These are phyloP conservation scores for Bidens hawaiensis DNA, from an alignment of 140 eudicot genomes.

Conservation along the genomic window DNA sequence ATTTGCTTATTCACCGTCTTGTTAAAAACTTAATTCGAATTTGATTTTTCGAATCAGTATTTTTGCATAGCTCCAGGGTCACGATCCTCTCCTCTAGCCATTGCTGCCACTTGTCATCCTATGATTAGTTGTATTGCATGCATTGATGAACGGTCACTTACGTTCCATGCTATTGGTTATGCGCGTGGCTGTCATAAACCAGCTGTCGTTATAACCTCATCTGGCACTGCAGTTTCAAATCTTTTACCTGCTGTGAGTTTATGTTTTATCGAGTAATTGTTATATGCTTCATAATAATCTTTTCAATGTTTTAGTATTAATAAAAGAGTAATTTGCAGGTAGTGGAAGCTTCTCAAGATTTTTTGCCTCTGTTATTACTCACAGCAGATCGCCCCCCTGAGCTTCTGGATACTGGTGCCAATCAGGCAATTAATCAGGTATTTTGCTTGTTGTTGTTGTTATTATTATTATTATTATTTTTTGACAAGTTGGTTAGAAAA, in stretches of 20 bases:
- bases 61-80: constrained; percentile 99
- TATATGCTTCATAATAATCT: neutral
- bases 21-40: constrained; percentile 21
- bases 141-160: constrained; percentile 88
- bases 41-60: constrained; percentile 51
- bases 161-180: constrained; percentile 94
- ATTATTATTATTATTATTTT: no score
- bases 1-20: constrained; percentile 1
- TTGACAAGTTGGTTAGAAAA: neutral
- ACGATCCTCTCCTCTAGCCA: constrained; percentile 91
- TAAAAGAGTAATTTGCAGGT: constrained; percentile 44
- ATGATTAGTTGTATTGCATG: constrained; percentile 68
- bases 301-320: neutral
- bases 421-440: constrained; percentile 95
- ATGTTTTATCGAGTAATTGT: constrained; percentile 10
- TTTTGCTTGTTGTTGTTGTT: neutral
- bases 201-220: constrained; percentile 89
- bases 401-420: constrained; percentile 83
- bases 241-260: constrained; percentile 98
- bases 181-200: constrained; percentile 83
- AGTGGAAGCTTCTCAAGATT: constrained; percentile 96
- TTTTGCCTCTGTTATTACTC: constrained; percentile 77
- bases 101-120: constrained; percentile 93
- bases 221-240: constrained; percentile 98
- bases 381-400: constrained; percentile 99